phyloP scores from a whole-genome alignment of 257 asterid species.

The Plectranthus barbatus region DNA sequence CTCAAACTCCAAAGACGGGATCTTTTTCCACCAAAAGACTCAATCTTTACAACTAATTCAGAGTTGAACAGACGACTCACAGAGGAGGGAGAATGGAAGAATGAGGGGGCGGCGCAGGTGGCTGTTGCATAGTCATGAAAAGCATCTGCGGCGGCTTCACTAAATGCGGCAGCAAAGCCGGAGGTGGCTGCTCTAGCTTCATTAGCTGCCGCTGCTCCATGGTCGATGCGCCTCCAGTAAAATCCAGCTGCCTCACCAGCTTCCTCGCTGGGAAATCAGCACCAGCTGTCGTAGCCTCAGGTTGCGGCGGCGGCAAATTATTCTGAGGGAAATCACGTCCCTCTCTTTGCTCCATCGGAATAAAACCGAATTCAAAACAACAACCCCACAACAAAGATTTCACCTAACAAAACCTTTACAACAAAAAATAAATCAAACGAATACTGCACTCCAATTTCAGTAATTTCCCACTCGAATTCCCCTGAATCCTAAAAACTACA shows the following conservation, averaged over 20 bases:
- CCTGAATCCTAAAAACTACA: neutral
- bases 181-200: constrained; percentile 24
- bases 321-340: constrained; percentile 64
- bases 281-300: constrained; percentile 33
- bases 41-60: neutral
- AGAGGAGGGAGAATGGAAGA: constrained; percentile 41
- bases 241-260: constrained; percentile 90
- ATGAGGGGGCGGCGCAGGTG: constrained; percentile 34
- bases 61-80: constrained; percentile 32
- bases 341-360: constrained; percentile 61
- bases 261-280: constrained; percentile 58
- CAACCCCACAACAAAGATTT: constrained; percentile 8
- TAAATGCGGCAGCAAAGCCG: constrained; percentile 7
- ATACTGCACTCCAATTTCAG: neutral
- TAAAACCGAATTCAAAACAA: neutral
- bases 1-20: neutral
- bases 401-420: neutral
- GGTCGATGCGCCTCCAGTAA: constrained; percentile 40
- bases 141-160: constrained; percentile 29
- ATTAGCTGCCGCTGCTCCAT: constrained; percentile 22
- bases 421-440: neutral
- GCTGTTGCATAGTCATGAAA: constrained; percentile 36
- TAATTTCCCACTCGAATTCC: neutral
- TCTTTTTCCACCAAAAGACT: neutral
- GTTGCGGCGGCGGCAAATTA: constrained; percentile 22